Evolutionary conservation across 108 stramenopile species (phyloP).

Genomic region (Skeletonema marinoi): DNA sequence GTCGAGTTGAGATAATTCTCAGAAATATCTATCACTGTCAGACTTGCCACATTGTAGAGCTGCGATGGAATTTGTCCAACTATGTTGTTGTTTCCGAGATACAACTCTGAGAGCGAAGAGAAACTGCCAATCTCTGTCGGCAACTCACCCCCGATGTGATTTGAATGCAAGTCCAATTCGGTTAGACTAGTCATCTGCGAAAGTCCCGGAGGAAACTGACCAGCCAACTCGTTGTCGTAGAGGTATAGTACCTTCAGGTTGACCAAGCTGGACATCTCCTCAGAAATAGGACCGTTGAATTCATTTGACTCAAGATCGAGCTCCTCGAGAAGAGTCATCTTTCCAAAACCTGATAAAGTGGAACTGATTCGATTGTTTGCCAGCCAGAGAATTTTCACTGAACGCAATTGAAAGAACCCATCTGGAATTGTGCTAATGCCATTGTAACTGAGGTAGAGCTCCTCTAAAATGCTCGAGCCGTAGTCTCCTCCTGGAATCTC

Average conservation of each 20-base stretch:
- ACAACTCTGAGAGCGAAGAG: constrained; percentile 17
- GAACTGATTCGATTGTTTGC: constrained; percentile 30
- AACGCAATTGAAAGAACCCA: constrained; percentile 25
- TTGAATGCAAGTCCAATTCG: constrained; percentile 30
- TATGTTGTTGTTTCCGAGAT: constrained; percentile 32
- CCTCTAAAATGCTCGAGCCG: constrained; percentile 18
- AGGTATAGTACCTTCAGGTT: constrained; percentile 28
- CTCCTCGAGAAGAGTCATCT: constrained; percentile 22
- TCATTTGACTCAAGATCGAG: constrained; percentile 37
- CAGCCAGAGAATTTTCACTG: constrained; percentile 27
- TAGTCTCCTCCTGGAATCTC: constrained; percentile 30
- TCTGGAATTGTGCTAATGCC: constrained; percentile 24
- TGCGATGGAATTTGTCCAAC: constrained; percentile 31
- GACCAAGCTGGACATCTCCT: constrained; percentile 25
- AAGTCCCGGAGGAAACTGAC: constrained; percentile 25
- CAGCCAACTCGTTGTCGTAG: constrained; percentile 31
- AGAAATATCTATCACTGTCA: constrained; percentile 31
- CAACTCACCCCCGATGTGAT: constrained; percentile 29
- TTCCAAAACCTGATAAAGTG: constrained; percentile 27
- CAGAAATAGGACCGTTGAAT: constrained; percentile 37
- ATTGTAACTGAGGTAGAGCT: constrained; percentile 46
- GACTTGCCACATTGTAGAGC: constrained; percentile 13
- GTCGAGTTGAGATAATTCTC: constrained; percentile 39
- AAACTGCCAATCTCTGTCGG: constrained; percentile 41
- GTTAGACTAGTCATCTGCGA: constrained; percentile 23